Evolutionary conservation across 1,139 yeast species (phyloP), one percentile per base, ranked within the genome.

Genomic region (Suhomyces atakaporum): DNA sequence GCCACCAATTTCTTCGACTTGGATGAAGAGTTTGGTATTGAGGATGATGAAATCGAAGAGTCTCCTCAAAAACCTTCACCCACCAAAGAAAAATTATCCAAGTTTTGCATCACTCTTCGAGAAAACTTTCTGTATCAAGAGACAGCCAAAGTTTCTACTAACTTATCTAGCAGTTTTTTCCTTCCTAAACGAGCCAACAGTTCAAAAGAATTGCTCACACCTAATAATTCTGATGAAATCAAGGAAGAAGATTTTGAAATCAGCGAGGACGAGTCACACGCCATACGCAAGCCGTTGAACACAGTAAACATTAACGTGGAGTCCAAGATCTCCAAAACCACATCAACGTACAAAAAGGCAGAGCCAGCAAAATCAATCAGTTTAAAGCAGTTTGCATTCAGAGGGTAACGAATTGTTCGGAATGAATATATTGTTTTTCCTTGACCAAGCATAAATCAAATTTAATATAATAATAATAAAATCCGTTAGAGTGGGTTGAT

Each of bases 21-120:
- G 16, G 59, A 58, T 25, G 57, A 28, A 18, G 38, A 29, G 14
- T 28, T 38, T 25, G 32, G 33, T 16, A 25, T 35, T 18, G 35
- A 55, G n/a, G 70, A 64, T 21, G 72, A 66, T 31, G 72, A 65
- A 26, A 58, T 70, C 14, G 75, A 69, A 31, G 76, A 70, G 40
- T 69, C 75, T 2, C 75, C 75, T 3, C 55, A 66, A 4, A 67
- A 65, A 29, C 34, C 38, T 5, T 25, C 29, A 27, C 16, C 32
- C 2, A 41, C 34, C 9, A 11, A 11, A 7, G 31, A 30, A 5
- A 42, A 39, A 11, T 29, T 47, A 11, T 35, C 42, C 3, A 38
- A 32, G n/a, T 46, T 60, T 28, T 53, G 56, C 16, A 41, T 44
- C 32, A 35, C 56, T 7, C 54, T 65, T 37, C 49, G 68, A 36